phyloP scores from a whole-genome alignment of 2,329 filamentous ascomycete species.

The Xenosphaeropsis pyriputrescens region DNA sequence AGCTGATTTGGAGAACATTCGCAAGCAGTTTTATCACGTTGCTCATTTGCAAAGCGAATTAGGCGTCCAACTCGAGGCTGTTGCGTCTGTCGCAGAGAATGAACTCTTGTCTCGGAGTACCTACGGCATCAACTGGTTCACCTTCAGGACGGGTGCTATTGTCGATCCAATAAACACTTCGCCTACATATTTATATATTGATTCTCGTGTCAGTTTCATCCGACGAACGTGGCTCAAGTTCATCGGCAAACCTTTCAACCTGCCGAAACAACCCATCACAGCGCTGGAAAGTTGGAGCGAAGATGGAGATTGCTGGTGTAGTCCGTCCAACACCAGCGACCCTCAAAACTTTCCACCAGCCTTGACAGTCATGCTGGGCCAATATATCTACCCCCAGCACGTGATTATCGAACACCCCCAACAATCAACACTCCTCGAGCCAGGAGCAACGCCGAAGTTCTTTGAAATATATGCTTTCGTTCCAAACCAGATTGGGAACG shows the following conservation, averaged over 20 bases:
- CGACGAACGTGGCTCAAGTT: conserved; percentile 12
- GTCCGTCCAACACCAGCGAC: conserved; percentile 24
- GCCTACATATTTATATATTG: conserved; percentile 28
- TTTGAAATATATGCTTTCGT: conserved; percentile 58
- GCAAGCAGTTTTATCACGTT: not conserved
- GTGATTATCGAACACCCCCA: conserved; percentile 61
- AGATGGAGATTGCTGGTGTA: conserved; percentile 80
- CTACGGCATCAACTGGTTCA: conserved; percentile 26
- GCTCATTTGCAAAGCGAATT: not conserved
- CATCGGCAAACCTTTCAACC: conserved; percentile 2
- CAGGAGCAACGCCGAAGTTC: conserved; percentile 45
- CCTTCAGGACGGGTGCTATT: conserved; percentile 45
- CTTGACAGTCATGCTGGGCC: conserved; percentile 46
- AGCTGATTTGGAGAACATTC: not conserved
- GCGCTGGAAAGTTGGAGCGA: conserved; percentile 63
- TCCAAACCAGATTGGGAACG: conserved; percentile 26
- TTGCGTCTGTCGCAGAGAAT: conserved; percentile 5
- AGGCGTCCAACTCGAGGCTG: conserved; percentile 11
- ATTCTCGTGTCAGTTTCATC: conserved; percentile 4
- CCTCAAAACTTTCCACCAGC: conserved; percentile 37
- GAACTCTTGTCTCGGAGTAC: too few species aligned
- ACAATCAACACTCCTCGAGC: conserved; percentile 42
- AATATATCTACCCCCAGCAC: conserved; percentile 48
- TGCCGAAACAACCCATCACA: conserved; percentile 24
- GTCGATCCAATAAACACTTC: conserved; percentile 49